phyloP scores from a whole-genome alignment of 2,329 filamentous ascomycete species.

The Alternaria sp. region DNA sequence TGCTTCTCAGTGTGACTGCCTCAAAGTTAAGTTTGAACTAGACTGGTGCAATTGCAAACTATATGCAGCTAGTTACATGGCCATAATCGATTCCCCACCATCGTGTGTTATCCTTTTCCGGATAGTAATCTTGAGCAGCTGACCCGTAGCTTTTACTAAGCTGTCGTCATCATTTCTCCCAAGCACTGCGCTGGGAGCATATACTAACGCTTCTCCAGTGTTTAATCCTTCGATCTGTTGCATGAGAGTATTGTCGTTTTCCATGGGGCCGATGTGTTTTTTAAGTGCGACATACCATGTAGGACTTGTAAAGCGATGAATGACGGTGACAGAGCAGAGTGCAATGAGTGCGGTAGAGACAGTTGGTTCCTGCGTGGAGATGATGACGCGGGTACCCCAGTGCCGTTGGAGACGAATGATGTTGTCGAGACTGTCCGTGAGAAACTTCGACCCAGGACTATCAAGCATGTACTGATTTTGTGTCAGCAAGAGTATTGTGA shows the following conservation, averaged over 20 bases:
- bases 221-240: not conserved
- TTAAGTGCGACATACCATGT: not conserved
- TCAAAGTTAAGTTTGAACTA: not conserved
- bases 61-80: not conserved
- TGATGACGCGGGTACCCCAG: constrained; percentile 71
- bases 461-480: constrained; percentile 66
- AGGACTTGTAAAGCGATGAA: constrained; percentile 63
- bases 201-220: not conserved
- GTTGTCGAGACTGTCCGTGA: not conserved
- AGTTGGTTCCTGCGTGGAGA: constrained; percentile 81
- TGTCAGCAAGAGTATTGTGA: not conserved
- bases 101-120: constrained; percentile 29
- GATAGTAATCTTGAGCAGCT: constrained; percentile 35
- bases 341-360: constrained; percentile 74
- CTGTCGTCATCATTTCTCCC: not conserved
- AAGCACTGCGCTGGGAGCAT: not conserved
- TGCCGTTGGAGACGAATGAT: constrained; percentile 59
- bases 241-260: not conserved
- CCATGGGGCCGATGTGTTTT: not conserved
- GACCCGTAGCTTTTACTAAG: constrained; percentile 13
- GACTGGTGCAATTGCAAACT: not conserved
- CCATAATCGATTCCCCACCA: constrained; percentile 51
- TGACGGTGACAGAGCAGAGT: constrained; percentile 74
- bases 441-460: constrained; percentile 48
- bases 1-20: not conserved